Conservation (phyloP, 805 yeast species). For the Metschnikowia vanudenii region DNA sequence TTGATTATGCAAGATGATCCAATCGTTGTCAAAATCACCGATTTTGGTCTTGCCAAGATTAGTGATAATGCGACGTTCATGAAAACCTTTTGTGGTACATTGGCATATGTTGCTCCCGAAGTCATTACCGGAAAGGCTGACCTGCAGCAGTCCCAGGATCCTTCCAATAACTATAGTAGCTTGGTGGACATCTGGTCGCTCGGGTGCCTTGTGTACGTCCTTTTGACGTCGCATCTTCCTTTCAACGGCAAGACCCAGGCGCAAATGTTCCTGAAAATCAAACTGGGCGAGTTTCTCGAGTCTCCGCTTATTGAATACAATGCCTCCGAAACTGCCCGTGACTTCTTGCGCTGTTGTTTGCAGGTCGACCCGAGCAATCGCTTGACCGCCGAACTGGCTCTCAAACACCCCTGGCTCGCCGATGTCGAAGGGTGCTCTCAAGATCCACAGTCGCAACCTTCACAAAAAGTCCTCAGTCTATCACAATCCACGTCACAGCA, state of each 20-base stretch:
- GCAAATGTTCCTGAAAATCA: constrained; percentile 72
- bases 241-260: constrained; percentile 92
- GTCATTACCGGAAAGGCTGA: constrained; percentile 62
- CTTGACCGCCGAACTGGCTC: constrained; percentile 72
- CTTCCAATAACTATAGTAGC: constrained; percentile 60
- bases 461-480: constrained; percentile 49
- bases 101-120: constrained; percentile 97
- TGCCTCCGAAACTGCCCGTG: constrained; percentile 66
- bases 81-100: constrained; percentile 96
- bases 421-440: constrained; percentile 26
- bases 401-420: constrained; percentile 79
- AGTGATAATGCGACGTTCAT: constrained; percentile 80
- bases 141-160: constrained; percentile 25
- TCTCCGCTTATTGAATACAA: constrained; percentile 66
- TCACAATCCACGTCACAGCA: constrained; percentile 75
- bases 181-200: constrained; percentile 97
- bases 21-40: constrained; percentile 87
- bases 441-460: constrained; percentile 11
- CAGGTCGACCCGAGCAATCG: constrained; percentile 75
- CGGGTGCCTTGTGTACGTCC: constrained; percentile 91
- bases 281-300: constrained; percentile 75
- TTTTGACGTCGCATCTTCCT: constrained; percentile 90
- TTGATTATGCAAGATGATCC: constrained; percentile 89
- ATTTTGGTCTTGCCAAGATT: constrained; percentile 93
- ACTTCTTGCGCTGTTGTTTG: constrained; percentile 67